Evolutionary conservation across 345 rosid species (phyloP), one percentile per base, ranked within the genome.

Genomic region (Orychophragmus violaceus): DNA sequence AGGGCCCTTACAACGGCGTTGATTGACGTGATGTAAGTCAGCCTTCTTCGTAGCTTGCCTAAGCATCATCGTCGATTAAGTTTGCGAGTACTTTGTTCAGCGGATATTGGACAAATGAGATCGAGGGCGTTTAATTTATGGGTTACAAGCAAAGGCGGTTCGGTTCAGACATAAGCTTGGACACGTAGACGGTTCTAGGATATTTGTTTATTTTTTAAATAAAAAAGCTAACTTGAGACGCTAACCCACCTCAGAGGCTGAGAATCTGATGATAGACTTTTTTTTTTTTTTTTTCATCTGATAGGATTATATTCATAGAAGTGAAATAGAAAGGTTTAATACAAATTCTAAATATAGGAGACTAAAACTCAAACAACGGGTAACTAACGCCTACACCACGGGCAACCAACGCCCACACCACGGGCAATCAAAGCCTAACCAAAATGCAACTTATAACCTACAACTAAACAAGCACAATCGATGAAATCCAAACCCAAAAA

Each of bases 41-140:
- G 74, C 73, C 75, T 75, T 84, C 83, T 76, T 83, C 16, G 84
- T 65, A 6, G 74, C 78, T 33, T 81, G 71, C 67, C 83, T 71
- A 61, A 88, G 21, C 97, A 90, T 87, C 50, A 52, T 70, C 33
- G 5, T 42, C 17, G 22, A 35, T 29, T 66, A 59, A 55, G 48
- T 62, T 36, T 60, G 52, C 8, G 17, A 56, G 5, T 32, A 0
- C 0, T n/a, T 59, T 46, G 18, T 2, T 36, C 49, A 23, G 7
- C 4, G 7, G 30, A 54, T 13, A 44, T 10, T 21, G 25, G 24
- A 11, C 2, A n/a, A 30, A 57, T 37, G 16, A 10, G 54, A 66
- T 49, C 1, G 64, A 14, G 52, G 52, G n/a, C 14, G 39, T 62
- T 48, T 39, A n/a, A 25, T 39, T 54, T 52, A 51, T 28, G 12